Percentiles rank a stretch among this genome's conserved stretches.
Conservation (phyloP, 768 basidiomycete genomes). For the Xerocomus brunneocitrinus region DNA sequence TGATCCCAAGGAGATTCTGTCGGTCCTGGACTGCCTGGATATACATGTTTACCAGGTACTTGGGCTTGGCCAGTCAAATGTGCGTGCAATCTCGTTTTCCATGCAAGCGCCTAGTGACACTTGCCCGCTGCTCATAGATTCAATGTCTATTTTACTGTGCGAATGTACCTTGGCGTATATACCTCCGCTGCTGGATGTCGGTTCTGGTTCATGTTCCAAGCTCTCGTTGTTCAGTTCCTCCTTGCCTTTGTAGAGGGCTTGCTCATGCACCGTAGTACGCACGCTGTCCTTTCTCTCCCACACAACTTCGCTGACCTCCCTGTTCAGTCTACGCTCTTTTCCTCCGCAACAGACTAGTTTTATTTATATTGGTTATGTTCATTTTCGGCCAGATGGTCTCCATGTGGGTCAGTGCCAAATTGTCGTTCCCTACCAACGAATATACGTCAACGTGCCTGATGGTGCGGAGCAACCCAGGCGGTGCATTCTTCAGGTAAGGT, state of each 20-base stretch:
- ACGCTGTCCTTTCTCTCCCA: background rate
- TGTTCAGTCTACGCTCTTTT: constrained; percentile 20
- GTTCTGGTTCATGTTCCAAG: constrained; percentile 18
- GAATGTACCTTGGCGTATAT: constrained; percentile 13
- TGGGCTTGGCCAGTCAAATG: constrained; percentile 18
- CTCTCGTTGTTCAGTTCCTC: constrained; percentile 8
- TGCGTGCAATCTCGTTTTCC: constrained; percentile 1
- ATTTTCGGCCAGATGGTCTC: constrained; percentile 11
- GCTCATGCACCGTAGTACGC: constrained; percentile 20
- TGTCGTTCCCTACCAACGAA: constrained; percentile 1
- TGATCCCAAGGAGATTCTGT: constrained; percentile 5
- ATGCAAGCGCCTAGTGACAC: background rate
- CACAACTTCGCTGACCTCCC: background rate
- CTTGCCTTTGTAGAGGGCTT: constrained; percentile 7
- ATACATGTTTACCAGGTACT: constrained; percentile 15
- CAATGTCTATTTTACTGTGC: constrained; percentile 17
- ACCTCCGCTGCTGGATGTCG: constrained; percentile 8
- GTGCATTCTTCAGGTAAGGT: constrained; percentile 16
- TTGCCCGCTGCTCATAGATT: constrained; percentile 8
- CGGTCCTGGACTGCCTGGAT: constrained; percentile 5
- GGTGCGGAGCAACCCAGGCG: constrained; percentile 4
- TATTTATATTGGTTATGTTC: constrained; percentile 6
- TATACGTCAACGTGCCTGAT: constrained; percentile 16
- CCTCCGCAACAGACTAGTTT: background rate
- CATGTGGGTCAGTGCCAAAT: constrained; percentile 13